Base-by-base conservation (phyloP, 805 yeast species). In the Saccharomycopsis malanga region DNA sequence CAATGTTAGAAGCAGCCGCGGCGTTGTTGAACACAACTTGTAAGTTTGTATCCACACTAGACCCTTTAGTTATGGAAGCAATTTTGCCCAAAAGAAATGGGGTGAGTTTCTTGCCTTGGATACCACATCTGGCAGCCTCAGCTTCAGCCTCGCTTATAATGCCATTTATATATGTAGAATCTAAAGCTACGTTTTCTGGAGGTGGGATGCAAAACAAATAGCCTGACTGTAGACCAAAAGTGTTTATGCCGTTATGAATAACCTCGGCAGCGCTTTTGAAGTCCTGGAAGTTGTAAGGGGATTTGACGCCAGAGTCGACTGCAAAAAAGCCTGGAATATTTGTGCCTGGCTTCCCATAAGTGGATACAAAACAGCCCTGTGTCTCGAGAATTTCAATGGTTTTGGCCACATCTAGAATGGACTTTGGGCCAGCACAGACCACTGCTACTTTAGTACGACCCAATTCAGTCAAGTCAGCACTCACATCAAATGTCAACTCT, bases 381-480 rank as follows among this genome's bases (percentile, higher is more conserved):
- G 96, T 87, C 61, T 87, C 96, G 45, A 87, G 68, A 58, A 81
- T 86, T 61, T 87, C 96, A 73, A 87, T 70, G 0, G 96, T 88
- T 53, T 83, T 71, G 7, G 73, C 78, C 46, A 88, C 81, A 57
- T 87, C 96, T 47, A 87, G 66, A 44, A 87, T 87, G 34, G 88
- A 79, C 60, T 87, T 87, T 1, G 96, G 95, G 0, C 96, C 96
- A 5, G 95, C 81, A 60, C 96, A 87, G 7, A 87, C 89, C n/a
- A 87, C 96, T 0, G 87, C 79, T 1, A 87, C 87, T 0, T 89
- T 86, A 0, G 95, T 88, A 48, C 79, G 71, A 1, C 88, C 82
- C 45, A 88, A 68, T 59, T 87, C 96, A 42, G 87, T 89, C 53
- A 87, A 71, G 62, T 87, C 96, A 2, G 95, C 95, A 56, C 89